Conservation (phyloP, 495 filamentous ascomycete genomes). For the Chaetomium cochliodes region DNA sequence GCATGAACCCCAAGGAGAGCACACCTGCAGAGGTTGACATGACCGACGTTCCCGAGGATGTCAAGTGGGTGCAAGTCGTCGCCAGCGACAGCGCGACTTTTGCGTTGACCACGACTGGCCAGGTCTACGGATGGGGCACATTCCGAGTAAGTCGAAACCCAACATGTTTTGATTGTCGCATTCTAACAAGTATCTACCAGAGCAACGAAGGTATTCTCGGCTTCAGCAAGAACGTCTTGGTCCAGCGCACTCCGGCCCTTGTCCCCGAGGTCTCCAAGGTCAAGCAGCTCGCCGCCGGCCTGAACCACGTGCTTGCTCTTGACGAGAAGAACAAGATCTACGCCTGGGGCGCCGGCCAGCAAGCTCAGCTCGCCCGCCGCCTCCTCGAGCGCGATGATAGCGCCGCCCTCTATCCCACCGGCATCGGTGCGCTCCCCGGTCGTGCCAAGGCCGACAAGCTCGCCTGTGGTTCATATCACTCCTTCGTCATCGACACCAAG, state of each 20-base stretch:
- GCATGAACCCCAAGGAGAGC: slow-evolving; percentile 61
- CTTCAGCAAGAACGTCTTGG: slow-evolving; percentile 49
- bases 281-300: slow-evolving; percentile 58
- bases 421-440: slow-evolving; percentile 62
- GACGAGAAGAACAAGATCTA: slow-evolving; percentile 63
- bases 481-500: slow-evolving; percentile 70
- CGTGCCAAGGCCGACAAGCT: slow-evolving; percentile 56
- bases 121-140: slow-evolving; percentile 69
- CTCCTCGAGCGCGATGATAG: slow-evolving; percentile 59
- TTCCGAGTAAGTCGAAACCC: slow-evolving; percentile 56
- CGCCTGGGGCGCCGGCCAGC: slow-evolving; percentile 72
- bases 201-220: slow-evolving; percentile 66
- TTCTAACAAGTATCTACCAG: slow-evolving; percentile 26
- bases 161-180: not conserved
- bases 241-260: slow-evolving; percentile 39
- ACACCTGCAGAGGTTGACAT: slow-evolving; percentile 55
- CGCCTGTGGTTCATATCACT: slow-evolving; percentile 66
- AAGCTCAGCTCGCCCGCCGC: slow-evolving; percentile 71
- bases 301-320: slow-evolving; percentile 70
- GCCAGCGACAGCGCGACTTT: slow-evolving; percentile 64
- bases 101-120: slow-evolving; percentile 61
- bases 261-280: slow-evolving; percentile 60
- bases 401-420: slow-evolving; percentile 62
- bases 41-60: slow-evolving; percentile 47
- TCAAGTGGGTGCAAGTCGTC: slow-evolving; percentile 59